These are phyloP conservation scores for Monosporascus sp. DNA, from an alignment of 2,329 filamentous ascomycete species.

Conservation along the genomic window DNA sequence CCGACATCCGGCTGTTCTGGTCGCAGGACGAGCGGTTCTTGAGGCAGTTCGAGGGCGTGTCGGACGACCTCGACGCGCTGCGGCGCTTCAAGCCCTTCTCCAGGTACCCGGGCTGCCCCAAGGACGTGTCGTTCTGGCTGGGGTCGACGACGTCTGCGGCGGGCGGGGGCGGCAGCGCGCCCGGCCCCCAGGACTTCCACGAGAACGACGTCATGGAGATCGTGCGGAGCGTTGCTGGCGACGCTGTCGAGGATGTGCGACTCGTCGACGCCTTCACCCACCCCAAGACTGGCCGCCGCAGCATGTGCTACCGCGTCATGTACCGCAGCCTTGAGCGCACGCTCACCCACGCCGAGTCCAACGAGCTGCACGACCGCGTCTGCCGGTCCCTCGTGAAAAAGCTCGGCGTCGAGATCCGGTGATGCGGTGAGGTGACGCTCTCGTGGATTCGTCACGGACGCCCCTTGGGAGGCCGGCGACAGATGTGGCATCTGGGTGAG, in stretches of 20 bases:
- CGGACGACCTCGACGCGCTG: slow-evolving; percentile 42
- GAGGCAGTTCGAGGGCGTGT: slow-evolving; percentile 69
- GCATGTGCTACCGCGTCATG: slow-evolving; percentile 87
- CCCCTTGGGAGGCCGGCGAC: no score
- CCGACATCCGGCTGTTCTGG: slow-evolving; percentile 97
- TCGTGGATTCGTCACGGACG: no score
- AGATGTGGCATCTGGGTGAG: neutral
- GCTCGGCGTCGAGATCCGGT: slow-evolving; percentile 76
- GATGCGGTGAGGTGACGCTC: slow-evolving; percentile 2
- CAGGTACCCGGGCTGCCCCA: slow-evolving; percentile 82
- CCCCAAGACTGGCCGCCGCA: slow-evolving; percentile 75
- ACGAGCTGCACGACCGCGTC: slow-evolving; percentile 68
- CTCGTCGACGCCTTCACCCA: slow-evolving; percentile 84
- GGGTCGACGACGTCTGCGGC: slow-evolving; percentile 33
- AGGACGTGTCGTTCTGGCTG: slow-evolving; percentile 95
- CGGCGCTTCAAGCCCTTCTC: slow-evolving; percentile 79
- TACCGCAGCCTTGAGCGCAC: slow-evolving; percentile 91
- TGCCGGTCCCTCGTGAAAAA: slow-evolving; percentile 58
- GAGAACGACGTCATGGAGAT: slow-evolving; percentile 98
- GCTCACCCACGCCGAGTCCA: slow-evolving; percentile 76
- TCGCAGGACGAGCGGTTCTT: slow-evolving; percentile 79
- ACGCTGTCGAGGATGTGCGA: slow-evolving; percentile 80
- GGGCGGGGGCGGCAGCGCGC: slow-evolving; percentile 39
- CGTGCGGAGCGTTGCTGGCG: slow-evolving; percentile 74
- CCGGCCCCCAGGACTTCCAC: slow-evolving; percentile 58